phyloP scores from a whole-genome alignment of 768 basidiomycete genomes.

The Sporobolomyces phaffii region DNA sequence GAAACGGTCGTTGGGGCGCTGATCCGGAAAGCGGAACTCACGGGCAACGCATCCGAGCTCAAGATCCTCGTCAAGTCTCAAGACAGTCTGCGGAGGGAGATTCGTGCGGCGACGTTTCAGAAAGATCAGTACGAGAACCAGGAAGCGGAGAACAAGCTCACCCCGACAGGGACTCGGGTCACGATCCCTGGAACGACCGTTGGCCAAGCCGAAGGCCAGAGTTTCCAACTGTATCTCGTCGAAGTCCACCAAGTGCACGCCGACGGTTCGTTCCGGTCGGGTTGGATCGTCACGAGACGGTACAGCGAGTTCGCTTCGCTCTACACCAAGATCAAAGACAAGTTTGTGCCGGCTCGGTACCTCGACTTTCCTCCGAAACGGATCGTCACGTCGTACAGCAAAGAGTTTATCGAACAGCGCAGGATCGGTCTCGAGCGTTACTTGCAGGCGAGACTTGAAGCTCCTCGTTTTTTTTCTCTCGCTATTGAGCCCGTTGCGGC shows the following conservation, averaged over 20 bases:
- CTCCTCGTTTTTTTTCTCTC: slow-evolving; percentile 8
- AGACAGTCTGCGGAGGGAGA: slow-evolving; percentile 70
- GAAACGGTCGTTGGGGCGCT: slow-evolving; percentile 75
- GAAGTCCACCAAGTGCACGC: slow-evolving; percentile 81
- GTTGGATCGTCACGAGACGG: slow-evolving; percentile 87
- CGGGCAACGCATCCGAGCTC: slow-evolving; percentile 80
- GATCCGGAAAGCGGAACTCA: slow-evolving; percentile 89
- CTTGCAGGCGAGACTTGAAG: slow-evolving; percentile 60
- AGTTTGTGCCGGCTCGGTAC: slow-evolving; percentile 59
- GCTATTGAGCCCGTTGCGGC: no score
- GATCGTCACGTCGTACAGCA: slow-evolving; percentile 78
- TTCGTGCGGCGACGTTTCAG: slow-evolving; percentile 79
- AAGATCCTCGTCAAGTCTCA: slow-evolving; percentile 74
- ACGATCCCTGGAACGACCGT: slow-evolving; percentile 74
- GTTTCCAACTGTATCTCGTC: slow-evolving; percentile 58
- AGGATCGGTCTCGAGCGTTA: slow-evolving; percentile 78
- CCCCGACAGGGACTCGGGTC: slow-evolving; percentile 77
- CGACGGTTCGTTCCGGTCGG: slow-evolving; percentile 67
- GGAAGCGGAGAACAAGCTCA: slow-evolving; percentile 78
- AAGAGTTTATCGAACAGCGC: slow-evolving; percentile 73
- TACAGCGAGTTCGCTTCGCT: slow-evolving; percentile 93
- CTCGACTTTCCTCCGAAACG: slow-evolving; percentile 90
- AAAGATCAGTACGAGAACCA: slow-evolving; percentile 90
- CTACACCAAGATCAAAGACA: slow-evolving; percentile 77
- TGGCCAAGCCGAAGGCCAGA: slow-evolving; percentile 56